Conservation (phyloP, 805 yeast genomes). For the Candida stauntonica region DNA sequence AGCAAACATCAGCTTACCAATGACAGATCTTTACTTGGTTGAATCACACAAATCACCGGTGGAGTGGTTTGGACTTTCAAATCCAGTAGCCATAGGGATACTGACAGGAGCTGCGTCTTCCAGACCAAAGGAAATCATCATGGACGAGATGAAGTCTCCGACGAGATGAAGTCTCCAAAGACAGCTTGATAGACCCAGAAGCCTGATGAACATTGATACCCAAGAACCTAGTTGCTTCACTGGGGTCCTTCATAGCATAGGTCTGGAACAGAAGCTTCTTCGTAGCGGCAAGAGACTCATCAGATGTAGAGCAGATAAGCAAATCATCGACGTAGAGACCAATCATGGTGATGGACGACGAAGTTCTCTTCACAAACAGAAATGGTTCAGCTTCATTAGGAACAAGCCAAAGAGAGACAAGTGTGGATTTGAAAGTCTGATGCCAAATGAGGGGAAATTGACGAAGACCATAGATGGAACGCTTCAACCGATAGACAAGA, state of each 20-base stretch:
- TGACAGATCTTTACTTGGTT: not conserved
- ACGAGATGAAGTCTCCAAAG: constrained; percentile 1
- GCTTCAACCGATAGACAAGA: not conserved
- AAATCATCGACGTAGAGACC: constrained; percentile 7
- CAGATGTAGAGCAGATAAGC: not conserved
- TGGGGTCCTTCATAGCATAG: constrained; percentile 3
- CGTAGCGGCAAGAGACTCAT: not conserved
- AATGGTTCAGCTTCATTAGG: not conserved
- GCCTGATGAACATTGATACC: constrained; percentile 1
- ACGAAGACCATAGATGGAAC: not conserved
- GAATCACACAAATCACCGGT: constrained; percentile 1
- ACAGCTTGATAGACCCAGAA: not conserved
- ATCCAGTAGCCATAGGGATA: constrained; percentile 1
- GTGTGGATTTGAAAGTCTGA: not conserved
- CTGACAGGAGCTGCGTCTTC: not conserved
- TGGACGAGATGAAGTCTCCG: not conserved
- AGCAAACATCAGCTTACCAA: constrained; percentile 8
- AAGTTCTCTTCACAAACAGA: not conserved
- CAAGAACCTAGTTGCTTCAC: constrained; percentile 1
- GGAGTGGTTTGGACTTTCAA: not conserved
- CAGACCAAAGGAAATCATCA: not conserved
- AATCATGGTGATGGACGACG: not conserved
- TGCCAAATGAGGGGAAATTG: not conserved
- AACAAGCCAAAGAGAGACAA: not conserved
- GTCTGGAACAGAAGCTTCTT: constrained; percentile 1